Conservation (phyloP, 345 rosid genomes). For the Brassica nigra region DNA sequence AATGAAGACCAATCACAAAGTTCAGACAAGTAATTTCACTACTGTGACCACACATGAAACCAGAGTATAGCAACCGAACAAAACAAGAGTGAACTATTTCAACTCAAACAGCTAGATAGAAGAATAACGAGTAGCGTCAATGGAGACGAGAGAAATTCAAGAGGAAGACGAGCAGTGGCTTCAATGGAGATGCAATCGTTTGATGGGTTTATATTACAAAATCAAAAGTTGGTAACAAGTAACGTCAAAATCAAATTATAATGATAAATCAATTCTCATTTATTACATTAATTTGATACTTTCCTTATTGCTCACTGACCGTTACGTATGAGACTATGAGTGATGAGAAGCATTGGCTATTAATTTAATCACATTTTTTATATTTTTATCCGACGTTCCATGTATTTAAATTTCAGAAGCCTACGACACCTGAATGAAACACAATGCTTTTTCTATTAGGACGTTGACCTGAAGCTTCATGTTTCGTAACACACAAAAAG, state of each 20-base stretch:
- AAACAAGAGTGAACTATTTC: background rate
- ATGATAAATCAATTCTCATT: too few relatives aligned
- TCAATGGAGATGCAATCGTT: too few relatives aligned
- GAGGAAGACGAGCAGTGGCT: too few relatives aligned
- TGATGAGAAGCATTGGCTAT: too few relatives aligned
- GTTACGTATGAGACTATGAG: too few relatives aligned
- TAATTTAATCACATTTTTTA: too few relatives aligned
- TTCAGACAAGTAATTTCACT: slow-evolving; percentile 33
- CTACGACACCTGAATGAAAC: slow-evolving; percentile 24
- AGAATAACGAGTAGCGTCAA: background rate
- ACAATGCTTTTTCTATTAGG: background rate
- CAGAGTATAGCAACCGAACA: background rate
- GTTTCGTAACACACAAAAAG: background rate
- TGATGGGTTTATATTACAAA: too few relatives aligned
- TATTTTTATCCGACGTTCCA: background rate
- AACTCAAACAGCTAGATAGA: background rate
- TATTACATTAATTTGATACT: too few relatives aligned
- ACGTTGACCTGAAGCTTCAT: background rate
- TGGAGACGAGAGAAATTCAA: too few relatives aligned
- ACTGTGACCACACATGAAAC: background rate
- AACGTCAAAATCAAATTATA: too few relatives aligned
- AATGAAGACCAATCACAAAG: slow-evolving; percentile 71
- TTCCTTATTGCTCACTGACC: too few relatives aligned
- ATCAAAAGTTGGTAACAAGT: too few relatives aligned
- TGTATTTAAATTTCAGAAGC: slow-evolving; percentile 11